Conservation (phyloP, 2,329 filamentous ascomycete species). For the Cryphonectria carpinicola region DNA sequence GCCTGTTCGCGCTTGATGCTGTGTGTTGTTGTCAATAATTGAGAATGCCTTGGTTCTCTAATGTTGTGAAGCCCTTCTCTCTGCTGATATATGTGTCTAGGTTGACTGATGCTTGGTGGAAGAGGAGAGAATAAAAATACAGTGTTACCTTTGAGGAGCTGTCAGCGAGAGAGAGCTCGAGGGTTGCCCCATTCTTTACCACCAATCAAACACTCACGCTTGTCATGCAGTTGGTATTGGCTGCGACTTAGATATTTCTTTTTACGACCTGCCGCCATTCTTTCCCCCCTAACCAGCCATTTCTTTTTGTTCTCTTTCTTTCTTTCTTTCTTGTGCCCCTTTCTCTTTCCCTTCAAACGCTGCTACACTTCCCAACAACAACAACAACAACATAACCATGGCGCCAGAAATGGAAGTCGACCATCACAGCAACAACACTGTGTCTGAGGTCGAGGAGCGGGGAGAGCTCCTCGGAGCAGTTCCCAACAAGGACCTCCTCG, state of each 20-base stretch:
- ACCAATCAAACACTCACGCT: not conserved
- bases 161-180: not conserved
- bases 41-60: not conserved
- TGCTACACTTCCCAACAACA: not conserved
- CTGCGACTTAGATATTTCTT: not conserved
- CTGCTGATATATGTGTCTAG: too few relatives aligned
- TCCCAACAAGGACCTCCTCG: too few relatives aligned
- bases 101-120: too few relatives aligned
- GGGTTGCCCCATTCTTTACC: not conserved
- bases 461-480: too few relatives aligned
- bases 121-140: too few relatives aligned
- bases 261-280: too few relatives aligned
- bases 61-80: conserved; percentile 21
- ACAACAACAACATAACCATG: not conserved
- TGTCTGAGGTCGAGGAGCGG: too few relatives aligned
- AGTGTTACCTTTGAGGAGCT: too few relatives aligned
- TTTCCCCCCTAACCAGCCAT: too few relatives aligned
- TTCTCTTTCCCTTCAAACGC: not conserved
- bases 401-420: not conserved
- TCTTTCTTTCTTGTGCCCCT: not conserved
- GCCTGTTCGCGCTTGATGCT: not conserved
- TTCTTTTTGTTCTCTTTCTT: too few relatives aligned
- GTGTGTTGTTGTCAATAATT: not conserved
- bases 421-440: not conserved
- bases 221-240: not conserved